phyloP scores from a whole-genome alignment of 306 rosid species.

The Rosa lucieae region DNA sequence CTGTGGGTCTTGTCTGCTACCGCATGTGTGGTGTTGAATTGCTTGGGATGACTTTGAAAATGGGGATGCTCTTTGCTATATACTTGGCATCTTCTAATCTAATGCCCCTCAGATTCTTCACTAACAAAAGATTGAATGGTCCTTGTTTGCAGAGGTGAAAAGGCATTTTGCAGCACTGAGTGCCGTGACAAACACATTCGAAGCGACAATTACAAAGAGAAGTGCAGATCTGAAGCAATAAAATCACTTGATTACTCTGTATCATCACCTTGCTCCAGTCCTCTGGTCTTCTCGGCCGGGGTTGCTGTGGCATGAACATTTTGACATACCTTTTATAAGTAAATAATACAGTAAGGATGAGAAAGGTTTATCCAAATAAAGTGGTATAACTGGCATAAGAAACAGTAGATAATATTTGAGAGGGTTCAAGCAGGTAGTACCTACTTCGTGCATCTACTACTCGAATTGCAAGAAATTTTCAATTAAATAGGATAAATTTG shows the following conservation, averaged over 20 bases:
- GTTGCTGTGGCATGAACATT: slow-evolving; percentile 53
- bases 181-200: slow-evolving; percentile 62
- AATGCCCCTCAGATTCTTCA: neutral
- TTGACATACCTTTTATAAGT: neutral
- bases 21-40: slow-evolving; percentile 22
- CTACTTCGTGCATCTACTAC: neutral
- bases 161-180: slow-evolving; percentile 64
- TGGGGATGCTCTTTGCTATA: slow-evolving; percentile 2
- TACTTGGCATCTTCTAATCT: neutral
- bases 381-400: slow-evolving; percentile 18
- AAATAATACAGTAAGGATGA: slow-evolving; percentile 20
- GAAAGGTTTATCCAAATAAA: slow-evolving; percentile 22
- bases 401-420: neutral
- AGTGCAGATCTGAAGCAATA: slow-evolving; percentile 38
- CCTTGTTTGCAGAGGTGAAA: slow-evolving; percentile 56
- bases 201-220: slow-evolving; percentile 45
- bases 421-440: slow-evolving; percentile 16
- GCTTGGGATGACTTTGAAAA: neutral
- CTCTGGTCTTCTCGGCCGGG: slow-evolving; percentile 40
- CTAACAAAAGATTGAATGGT: slow-evolving; percentile 12
- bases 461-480: neutral
- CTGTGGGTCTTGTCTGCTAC: slow-evolving; percentile 15
- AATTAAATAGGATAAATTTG: neutral
- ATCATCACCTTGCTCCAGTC: slow-evolving; percentile 54
- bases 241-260: slow-evolving; percentile 44